Percentiles rank a stretch among this genome's conserved stretches.
Conservation (phyloP, 2,329 filamentous ascomycete species). For the Alternaria gansuensis region DNA sequence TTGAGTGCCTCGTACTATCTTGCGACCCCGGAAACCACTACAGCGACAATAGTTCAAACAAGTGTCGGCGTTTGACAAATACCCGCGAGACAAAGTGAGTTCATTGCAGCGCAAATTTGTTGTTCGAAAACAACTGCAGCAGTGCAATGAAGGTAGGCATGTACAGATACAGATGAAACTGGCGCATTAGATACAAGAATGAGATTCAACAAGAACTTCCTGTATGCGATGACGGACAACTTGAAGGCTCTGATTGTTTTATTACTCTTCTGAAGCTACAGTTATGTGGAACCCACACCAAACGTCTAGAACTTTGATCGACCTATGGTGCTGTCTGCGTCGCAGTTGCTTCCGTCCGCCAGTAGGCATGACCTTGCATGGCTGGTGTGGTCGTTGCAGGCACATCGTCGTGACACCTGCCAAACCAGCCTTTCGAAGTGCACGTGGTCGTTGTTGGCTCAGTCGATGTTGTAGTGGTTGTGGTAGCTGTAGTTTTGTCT, state of each 20-base stretch:
- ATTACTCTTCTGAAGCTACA: not conserved
- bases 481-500: slow-evolving; percentile 38
- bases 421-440: slow-evolving; percentile 50
- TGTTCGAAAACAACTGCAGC: too few relatives aligned
- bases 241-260: not conserved
- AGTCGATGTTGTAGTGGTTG: slow-evolving; percentile 33
- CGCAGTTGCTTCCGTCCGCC: slow-evolving; percentile 37
- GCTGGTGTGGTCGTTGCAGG: slow-evolving; percentile 41
- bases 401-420: slow-evolving; percentile 43
- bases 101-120: too few relatives aligned
- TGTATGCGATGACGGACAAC: not conserved
- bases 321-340: slow-evolving; percentile 30
- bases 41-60: not conserved
- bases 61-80: not conserved
- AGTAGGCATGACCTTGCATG: slow-evolving; percentile 38
- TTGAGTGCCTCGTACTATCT: not conserved
- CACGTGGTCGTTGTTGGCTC: slow-evolving; percentile 42
- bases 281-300: not conserved
- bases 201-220: not conserved
- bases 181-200: too few relatives aligned
- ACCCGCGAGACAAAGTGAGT: too few relatives aligned
- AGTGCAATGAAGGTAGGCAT: too few relatives aligned
- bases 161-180: too few relatives aligned
- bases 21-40: not conserved
- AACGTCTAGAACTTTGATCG: not conserved